Evolutionary conservation across 2,329 filamentous ascomycete genomes (phyloP).

Genomic region (Neofusicoccum ribis): DNA sequence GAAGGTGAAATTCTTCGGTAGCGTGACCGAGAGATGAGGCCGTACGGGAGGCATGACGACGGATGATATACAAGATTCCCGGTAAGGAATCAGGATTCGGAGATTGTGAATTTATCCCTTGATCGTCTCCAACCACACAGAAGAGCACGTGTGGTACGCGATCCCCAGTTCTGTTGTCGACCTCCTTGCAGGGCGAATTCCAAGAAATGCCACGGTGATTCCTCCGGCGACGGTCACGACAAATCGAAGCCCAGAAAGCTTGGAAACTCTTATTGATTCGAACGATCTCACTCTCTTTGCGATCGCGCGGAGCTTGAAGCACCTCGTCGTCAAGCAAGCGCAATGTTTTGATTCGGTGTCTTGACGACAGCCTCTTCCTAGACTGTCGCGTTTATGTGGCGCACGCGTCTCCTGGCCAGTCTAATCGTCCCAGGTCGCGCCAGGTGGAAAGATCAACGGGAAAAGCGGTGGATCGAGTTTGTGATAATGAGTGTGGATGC

Average conservation of each 20-base stretch:
- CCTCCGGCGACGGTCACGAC: neutral
- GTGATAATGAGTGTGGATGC: constrained; percentile 18
- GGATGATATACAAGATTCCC: constrained; percentile 9
- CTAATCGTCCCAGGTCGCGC: neutral
- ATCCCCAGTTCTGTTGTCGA: neutral
- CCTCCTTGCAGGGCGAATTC: constrained; percentile 19
- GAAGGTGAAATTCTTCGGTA: constrained; percentile 53
- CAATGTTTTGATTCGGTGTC: constrained; percentile 8
- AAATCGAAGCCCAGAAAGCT: constrained; percentile 13
- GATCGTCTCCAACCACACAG: constrained; percentile 16
- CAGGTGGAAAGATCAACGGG: neutral
- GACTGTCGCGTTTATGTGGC: constrained; percentile 6
- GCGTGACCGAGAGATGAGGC: constrained; percentile 50
- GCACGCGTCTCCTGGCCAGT: neutral
- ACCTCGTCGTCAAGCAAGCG: neutral
- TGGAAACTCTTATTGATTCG: neutral
- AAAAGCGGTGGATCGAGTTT: constrained; percentile 12
- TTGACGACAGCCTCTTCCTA: neutral
- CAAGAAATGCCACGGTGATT: neutral
- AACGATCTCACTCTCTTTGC: neutral
- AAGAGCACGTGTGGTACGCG: constrained; percentile 15
- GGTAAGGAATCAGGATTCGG: constrained; percentile 14
- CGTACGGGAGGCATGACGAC: constrained; percentile 42
- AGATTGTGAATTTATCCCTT: constrained; percentile 18
- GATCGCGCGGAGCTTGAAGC: neutral